Evolutionary conservation across 768 basidiomycete species (phyloP), one percentile per base, ranked within the genome.

Genomic region (Rhizopogon vesiculosus): DNA sequence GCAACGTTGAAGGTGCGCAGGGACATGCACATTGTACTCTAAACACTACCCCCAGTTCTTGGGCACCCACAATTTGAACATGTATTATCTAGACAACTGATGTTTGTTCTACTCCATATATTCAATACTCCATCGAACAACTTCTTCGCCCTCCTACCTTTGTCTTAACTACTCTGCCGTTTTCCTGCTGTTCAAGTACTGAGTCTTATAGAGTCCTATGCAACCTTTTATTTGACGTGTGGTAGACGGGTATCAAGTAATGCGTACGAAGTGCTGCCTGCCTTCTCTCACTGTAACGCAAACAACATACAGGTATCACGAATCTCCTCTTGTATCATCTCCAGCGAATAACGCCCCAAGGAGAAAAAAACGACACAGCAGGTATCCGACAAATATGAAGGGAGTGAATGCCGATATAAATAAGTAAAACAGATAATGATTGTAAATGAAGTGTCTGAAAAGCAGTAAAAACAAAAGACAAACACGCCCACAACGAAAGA

Each of bases 351-450:
- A 16, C 33, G 31, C 29, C 46, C 48, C 15, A 35, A 35, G 1
- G 35, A 38, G 16, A 22, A 22, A 22, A 49, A 19, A 42, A 42
- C 7, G 40, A 41, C 42, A 18, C 40, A n/a, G 42, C 10, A n/a
- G 18, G 42, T 42, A 42, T 49, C 16, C 25, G 15, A 49, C 35
- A 22, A 38, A 49, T 38, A 8, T 38, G 42, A 15, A 44, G 54
- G 55, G 56, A 57, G 45, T 42, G 55, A 38, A 57, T 13, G 41
- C 19, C 35, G 4, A 53, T 49, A 53, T 29, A 53, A 58, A 59
- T 58, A 54, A 35, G 38, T 54, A 52, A 8, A 6, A 40, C 45
- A 49, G 56, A 49, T 39, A 42, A 38, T 9, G 18, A 51, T 35
- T 31, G 38, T 29, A 28, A 53, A 38, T 18, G 35, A 54, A 25